Base-by-base conservation (phyloP, 345 rosid species). In the Eucalyptus sp. region DNA sequence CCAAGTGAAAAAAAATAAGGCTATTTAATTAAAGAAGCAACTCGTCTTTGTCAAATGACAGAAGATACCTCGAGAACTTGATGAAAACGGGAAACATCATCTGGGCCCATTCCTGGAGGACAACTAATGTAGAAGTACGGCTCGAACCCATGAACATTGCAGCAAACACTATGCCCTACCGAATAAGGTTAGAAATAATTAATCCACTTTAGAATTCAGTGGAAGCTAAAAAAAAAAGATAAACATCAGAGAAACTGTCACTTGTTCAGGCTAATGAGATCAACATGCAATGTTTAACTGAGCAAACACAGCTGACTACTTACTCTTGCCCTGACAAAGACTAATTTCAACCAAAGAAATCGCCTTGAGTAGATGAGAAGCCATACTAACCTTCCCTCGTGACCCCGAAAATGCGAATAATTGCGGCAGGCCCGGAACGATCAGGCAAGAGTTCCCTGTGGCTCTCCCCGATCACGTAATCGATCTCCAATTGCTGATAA, bases 401-500 rank as follows among this genome's bases (percentile, higher is more conserved):
- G 44, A 98, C 98, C 27, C 99, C 99, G 3, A 98, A 97, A 83
- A 98, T 96, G 81, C 99, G 92, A 83, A 97, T 93, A 89, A 97
- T 92, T 4, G 99, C 97, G 20, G 98, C 98, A 60, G 95, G 94
- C n/a, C 99, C 98, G 25, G 94, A 94, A 71, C 96, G 93, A 89
- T 92, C 90, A 48, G 96, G 96, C 91, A 95, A 81, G 51, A 96
- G 91, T 83, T 93, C 94, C 88, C 88, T 93, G 44, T 93, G 93
- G 89, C 92, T 90, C 89, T 97, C 97, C 87, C 94, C 93, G 68
- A 97, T 92, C 11, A 97, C 92, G 87, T 95, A 96, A 93, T 97
- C 99, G 89, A 98, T 97, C 97, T 97, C 99, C 94, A 98, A 90
- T 88, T 97, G 98, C 95, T 98, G 99, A 90, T 95, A 98, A 86